These are phyloP conservation scores for Trypanosoma theileri DNA, from an alignment of 208 protist species.

Conservation along the genomic window DNA sequence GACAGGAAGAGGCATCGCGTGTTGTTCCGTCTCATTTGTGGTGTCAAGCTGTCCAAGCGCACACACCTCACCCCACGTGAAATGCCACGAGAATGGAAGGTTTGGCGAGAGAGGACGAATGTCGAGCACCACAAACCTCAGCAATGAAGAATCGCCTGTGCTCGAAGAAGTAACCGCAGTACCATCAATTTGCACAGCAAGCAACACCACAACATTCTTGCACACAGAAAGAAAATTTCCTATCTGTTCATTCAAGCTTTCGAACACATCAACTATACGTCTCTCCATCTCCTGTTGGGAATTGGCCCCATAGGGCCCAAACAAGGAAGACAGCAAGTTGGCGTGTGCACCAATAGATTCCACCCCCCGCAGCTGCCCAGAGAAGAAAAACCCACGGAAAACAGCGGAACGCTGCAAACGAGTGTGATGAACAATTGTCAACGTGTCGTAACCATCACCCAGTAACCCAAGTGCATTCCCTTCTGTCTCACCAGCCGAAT, in stretches of 20 bases:
- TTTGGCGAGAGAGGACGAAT: conserved; percentile 34
- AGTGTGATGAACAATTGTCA: conserved; percentile 30
- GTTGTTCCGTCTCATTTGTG: neutral
- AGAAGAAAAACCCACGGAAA: conserved; percentile 49
- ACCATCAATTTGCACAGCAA: conserved; percentile 26
- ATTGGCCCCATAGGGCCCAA: neutral
- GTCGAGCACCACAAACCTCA: conserved; percentile 36
- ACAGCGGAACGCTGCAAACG: conserved; percentile 28
- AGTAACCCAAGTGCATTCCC: conserved; percentile 1
- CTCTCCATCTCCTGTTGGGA: conserved; percentile 13
- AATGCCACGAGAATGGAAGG: conserved; percentile 44
- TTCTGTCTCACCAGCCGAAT: neutral
- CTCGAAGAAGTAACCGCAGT: neutral
- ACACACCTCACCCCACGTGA: conserved; percentile 48
- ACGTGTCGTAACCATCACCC: conserved; percentile 32
- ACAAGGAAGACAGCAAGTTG: conserved; percentile 35
- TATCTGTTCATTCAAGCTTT: neutral
- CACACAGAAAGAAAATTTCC: neutral
- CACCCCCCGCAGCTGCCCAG: conserved; percentile 31
- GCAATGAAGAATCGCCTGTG: neutral
- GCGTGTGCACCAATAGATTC: conserved; percentile 44
- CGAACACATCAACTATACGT: conserved; percentile 17
- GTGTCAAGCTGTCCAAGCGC: conserved; percentile 38
- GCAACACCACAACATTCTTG: conserved; percentile 30
- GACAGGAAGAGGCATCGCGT: conserved; percentile 13